A percentile compares a stretch with the other conserved stretches of the same genome.
These are phyloP conservation scores for Eucalyptus fibrosa DNA, from an alignment of 345 rosid genomes.

Conservation along the genomic window DNA sequence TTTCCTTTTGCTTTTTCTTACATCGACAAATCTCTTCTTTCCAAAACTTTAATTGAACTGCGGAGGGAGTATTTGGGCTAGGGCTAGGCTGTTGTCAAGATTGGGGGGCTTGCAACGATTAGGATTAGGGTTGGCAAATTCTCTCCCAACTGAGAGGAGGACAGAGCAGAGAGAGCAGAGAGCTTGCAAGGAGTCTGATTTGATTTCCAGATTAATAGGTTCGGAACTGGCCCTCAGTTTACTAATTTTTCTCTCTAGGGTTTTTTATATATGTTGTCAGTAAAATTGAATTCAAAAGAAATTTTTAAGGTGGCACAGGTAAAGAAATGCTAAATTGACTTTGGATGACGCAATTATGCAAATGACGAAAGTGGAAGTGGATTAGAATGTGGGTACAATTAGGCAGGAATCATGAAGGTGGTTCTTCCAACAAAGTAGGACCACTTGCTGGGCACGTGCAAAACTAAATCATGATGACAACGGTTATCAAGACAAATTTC, in stretches of 20 bases:
- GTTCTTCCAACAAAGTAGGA: not conserved
- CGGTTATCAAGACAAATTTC: not conserved
- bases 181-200: not conserved
- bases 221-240: fast-evolving
- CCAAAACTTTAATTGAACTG: not conserved
- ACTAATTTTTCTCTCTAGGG: not conserved
- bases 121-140: not conserved
- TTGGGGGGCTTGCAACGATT: not conserved
- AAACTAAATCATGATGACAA: not conserved
- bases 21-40: not conserved
- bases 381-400: not conserved
- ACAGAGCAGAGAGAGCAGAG: not conserved
- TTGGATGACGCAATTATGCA: too few species aligned
- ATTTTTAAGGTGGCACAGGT: fast-evolving
- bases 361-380: not conserved
- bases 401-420: not conserved
- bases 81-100: not conserved
- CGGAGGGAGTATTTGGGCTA: not conserved
- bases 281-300: not conserved
- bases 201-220: not conserved
- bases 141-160: not conserved
- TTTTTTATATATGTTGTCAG: not conserved
- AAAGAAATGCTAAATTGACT: not conserved
- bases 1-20: not conserved
- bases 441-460: not conserved